phyloP scores from a whole-genome alignment of 768 basidiomycete genomes.

The Fomitopsis pulvina region DNA sequence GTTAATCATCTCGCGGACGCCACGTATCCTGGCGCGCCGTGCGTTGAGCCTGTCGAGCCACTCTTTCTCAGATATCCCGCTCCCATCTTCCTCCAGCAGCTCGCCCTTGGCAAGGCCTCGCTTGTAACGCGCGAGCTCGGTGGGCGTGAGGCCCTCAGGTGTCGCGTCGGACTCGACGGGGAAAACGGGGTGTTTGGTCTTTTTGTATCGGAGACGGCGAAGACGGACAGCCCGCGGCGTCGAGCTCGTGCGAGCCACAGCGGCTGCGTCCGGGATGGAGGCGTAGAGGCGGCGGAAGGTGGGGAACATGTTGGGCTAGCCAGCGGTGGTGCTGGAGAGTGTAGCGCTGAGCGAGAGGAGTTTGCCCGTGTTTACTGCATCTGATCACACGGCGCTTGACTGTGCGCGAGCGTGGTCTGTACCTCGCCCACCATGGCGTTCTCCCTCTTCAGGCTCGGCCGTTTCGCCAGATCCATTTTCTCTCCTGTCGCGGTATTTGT shows the following conservation, averaged over 20 bases:
- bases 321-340: background rate
- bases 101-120: slow-evolving; percentile 50
- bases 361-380: background rate
- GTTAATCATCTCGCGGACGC: slow-evolving; percentile 35
- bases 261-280: slow-evolving; percentile 33
- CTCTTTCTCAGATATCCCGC: slow-evolving; percentile 40
- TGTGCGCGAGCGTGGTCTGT: background rate
- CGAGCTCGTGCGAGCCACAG: slow-evolving; percentile 55
- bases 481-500: slow-evolving; percentile 55
- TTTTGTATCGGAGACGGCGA: slow-evolving; percentile 42
- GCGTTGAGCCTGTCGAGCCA: slow-evolving; percentile 54
- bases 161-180: slow-evolving; percentile 40
- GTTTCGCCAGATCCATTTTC: slow-evolving; percentile 47
- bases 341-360: background rate
- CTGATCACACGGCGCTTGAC: too few species aligned
- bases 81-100: slow-evolving; percentile 28
- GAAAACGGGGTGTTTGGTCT: slow-evolving; percentile 32
- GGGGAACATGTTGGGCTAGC: slow-evolving; percentile 24
- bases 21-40: slow-evolving; percentile 61
- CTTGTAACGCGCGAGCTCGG: slow-evolving; percentile 55
- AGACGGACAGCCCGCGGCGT: slow-evolving; percentile 68
- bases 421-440: slow-evolving; percentile 2
- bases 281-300: slow-evolving; percentile 35
- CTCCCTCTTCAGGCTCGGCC: slow-evolving; percentile 23
- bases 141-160: slow-evolving; percentile 54